These are phyloP conservation scores for Dothideomycetidae sp. DNA, from an alignment of 2,329 filamentous ascomycete species.

Conservation along the genomic window DNA sequence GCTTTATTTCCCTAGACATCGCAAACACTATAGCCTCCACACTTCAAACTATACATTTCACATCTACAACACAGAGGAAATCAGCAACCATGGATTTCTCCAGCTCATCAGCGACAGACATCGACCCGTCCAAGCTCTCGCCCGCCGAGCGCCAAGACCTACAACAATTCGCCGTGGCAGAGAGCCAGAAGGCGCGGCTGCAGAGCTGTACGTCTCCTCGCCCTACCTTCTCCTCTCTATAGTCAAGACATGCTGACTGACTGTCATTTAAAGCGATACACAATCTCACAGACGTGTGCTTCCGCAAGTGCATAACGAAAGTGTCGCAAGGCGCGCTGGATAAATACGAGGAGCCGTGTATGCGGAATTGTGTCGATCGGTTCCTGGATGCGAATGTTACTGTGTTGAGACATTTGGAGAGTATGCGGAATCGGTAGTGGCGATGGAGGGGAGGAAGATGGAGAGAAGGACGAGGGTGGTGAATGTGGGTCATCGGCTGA, in stretches of 20 bases:
- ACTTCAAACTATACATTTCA: no score
- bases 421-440: constrained; percentile 29
- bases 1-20: no score
- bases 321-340: constrained; percentile 63
- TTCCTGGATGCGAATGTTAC: constrained; percentile 81
- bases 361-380: constrained; percentile 84
- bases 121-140: constrained; percentile 61
- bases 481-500: not conserved
- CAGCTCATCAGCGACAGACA: constrained; percentile 31
- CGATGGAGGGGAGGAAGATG: not conserved
- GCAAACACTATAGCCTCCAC: no score
- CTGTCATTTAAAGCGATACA: constrained; percentile 39
- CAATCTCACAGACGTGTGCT: constrained; percentile 64
- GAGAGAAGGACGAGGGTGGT: not conserved
- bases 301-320: constrained; percentile 78
- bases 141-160: constrained; percentile 77
- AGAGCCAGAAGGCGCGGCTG: constrained; percentile 71
- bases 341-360: constrained; percentile 63
- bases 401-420: constrained; percentile 73
- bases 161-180: constrained; percentile 69
- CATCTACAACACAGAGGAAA: not conserved
- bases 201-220: constrained; percentile 26
- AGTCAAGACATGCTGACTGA: constrained; percentile 6
- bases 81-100: constrained; percentile 18
- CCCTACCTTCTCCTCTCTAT: constrained; percentile 26